Evolutionary conservation across 1,139 yeast genomes (phyloP).

Genomic region (Protomyces gravidus): DNA sequence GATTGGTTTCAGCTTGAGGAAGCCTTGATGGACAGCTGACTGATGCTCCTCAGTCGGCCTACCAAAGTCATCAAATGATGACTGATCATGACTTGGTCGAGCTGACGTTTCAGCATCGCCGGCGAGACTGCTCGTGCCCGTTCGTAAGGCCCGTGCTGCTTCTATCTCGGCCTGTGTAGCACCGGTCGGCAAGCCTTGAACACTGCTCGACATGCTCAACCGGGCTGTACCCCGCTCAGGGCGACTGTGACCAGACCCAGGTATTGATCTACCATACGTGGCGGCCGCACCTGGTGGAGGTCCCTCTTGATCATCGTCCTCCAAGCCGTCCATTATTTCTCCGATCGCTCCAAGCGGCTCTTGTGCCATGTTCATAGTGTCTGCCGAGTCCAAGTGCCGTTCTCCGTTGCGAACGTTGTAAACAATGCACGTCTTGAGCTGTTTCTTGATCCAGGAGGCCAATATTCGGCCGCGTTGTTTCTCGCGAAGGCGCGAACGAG

Average conservation of each 20-base stretch:
- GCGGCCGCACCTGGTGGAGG: slow-evolving; percentile 43
- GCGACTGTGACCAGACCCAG: slow-evolving; percentile 43
- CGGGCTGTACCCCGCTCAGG: not conserved
- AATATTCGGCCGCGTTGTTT: slow-evolving; percentile 72
- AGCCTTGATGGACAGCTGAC: too few relatives aligned
- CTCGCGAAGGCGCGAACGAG: slow-evolving; percentile 65
- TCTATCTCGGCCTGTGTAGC: not conserved
- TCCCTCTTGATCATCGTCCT: slow-evolving; percentile 53
- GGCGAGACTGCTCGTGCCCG: not conserved
- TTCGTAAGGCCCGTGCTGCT: not conserved
- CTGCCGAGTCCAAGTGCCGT: slow-evolving; percentile 62
- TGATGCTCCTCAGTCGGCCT: too few relatives aligned
- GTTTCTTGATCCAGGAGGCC: slow-evolving; percentile 50
- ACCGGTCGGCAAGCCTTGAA: not conserved
- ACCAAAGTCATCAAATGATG: not conserved
- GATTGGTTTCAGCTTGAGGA: too few relatives aligned
- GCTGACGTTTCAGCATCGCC: not conserved
- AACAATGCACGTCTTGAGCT: slow-evolving; percentile 37
- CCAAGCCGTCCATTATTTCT: slow-evolving; percentile 43
- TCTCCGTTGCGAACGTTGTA: slow-evolving; percentile 22
- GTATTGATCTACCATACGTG: slow-evolving; percentile 52
- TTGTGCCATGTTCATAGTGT: slow-evolving; percentile 78
- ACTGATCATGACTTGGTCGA: not conserved
- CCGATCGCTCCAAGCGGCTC: slow-evolving; percentile 43
- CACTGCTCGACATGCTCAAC: slow-evolving; percentile 1